Evolutionary conservation across 495 filamentous ascomycete genomes (phyloP).

Genomic region (Annulohypoxylon moriforme): DNA sequence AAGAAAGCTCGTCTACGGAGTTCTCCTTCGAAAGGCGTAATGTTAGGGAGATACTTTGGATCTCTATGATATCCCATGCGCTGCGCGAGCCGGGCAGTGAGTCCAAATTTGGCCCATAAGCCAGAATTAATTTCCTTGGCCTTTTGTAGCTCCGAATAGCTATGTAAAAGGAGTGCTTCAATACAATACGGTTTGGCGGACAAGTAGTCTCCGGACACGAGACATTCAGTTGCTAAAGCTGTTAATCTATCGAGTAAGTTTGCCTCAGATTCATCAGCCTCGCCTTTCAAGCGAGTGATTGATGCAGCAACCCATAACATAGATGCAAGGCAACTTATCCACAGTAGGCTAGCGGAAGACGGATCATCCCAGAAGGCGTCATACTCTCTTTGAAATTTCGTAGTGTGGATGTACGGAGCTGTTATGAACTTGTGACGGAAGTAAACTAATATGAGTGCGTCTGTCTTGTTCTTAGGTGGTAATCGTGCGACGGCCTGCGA

Average conservation of each 20-base stretch:
- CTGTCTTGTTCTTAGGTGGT: conserved; percentile 54
- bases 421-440: conserved; percentile 56
- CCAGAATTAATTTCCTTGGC: conserved; percentile 53
- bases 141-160: conserved; percentile 52
- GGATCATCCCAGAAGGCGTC: conserved; percentile 60
- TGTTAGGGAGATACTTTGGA: conserved; percentile 50
- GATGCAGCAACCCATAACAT: conserved; percentile 52
- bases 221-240: conserved; percentile 51
- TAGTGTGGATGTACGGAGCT: conserved; percentile 52
- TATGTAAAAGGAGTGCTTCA: conserved; percentile 60
- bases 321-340: conserved; percentile 57
- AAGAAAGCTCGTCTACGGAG: conserved; percentile 64
- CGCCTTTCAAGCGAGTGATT: conserved; percentile 44
- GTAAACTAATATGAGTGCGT: conserved; percentile 56
- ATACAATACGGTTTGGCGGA: conserved; percentile 57
- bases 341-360: conserved; percentile 49
- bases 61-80: conserved; percentile 67
- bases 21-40: conserved; percentile 64
- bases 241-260: conserved; percentile 40
- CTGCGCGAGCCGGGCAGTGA: conserved; percentile 58
- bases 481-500: conserved; percentile 52
- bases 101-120: conserved; percentile 59
- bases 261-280: conserved; percentile 38
- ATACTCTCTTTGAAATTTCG: conserved; percentile 59
- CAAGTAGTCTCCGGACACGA: conserved; percentile 58